Evolutionary conservation across 2,329 filamentous ascomycete species (phyloP).

Genomic region (Pseudofabraea citricarpa): DNA sequence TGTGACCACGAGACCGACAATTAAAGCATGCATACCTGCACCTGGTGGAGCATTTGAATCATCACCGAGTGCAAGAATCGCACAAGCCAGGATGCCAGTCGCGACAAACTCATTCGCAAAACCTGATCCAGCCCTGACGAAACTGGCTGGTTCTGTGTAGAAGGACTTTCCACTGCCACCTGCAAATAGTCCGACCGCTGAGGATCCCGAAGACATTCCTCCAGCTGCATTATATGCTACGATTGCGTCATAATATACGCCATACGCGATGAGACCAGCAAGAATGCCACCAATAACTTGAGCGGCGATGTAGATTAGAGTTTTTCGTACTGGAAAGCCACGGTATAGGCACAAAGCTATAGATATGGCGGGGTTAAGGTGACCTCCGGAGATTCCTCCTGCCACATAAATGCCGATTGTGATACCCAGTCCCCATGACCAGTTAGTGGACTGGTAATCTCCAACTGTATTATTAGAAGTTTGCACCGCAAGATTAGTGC

Average conservation of each 20-base stretch:
- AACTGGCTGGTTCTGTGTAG: slow-evolving; percentile 4
- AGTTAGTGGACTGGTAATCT: slow-evolving; percentile 36
- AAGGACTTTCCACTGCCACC: slow-evolving; percentile 7
- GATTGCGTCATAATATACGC: slow-evolving; percentile 11
- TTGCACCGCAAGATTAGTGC: slow-evolving; percentile 38
- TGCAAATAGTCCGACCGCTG: background rate
- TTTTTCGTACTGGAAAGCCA: slow-evolving; percentile 13
- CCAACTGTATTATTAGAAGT: slow-evolving; percentile 18
- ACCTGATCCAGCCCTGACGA: slow-evolving; percentile 28
- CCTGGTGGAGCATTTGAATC: slow-evolving; percentile 38
- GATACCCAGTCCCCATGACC: slow-evolving; percentile 46
- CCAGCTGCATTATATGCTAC: slow-evolving; percentile 3
- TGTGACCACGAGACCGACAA: slow-evolving; percentile 36
- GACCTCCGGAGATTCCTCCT: slow-evolving; percentile 14
- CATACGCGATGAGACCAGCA: slow-evolving; percentile 9
- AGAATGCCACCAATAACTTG: slow-evolving; percentile 13
- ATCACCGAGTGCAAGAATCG: slow-evolving; percentile 36
- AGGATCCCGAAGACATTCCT: background rate
- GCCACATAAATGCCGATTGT: slow-evolving; percentile 36
- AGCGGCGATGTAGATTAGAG: slow-evolving; percentile 9
- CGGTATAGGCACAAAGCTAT: slow-evolving; percentile 12
- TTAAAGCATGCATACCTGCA: slow-evolving; percentile 42
- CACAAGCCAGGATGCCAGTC: slow-evolving; percentile 31
- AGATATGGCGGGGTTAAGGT: slow-evolving; percentile 14
- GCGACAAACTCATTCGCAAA: slow-evolving; percentile 39